Evolutionary conservation across 2,329 filamentous ascomycete species (phyloP).

Genomic region (Alternaria arborescens): DNA sequence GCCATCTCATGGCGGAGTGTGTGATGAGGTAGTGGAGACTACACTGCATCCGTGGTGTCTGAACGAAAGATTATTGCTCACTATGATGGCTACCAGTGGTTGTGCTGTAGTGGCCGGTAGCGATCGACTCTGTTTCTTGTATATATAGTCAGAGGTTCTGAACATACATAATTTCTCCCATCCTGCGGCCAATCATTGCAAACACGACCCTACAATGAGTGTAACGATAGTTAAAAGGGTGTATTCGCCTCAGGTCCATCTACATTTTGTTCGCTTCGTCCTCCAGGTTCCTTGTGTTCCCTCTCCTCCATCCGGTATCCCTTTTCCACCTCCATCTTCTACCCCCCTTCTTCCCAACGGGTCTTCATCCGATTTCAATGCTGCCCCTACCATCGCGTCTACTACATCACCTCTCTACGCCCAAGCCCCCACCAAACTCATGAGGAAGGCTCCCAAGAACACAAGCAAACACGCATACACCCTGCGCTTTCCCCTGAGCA

Average conservation of each 20-base stretch:
- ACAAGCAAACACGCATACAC: slow-evolving; percentile 71
- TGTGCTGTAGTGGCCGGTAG: neutral
- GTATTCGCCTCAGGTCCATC: neutral
- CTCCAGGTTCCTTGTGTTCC: neutral
- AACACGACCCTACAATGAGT: neutral
- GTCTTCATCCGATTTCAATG: neutral
- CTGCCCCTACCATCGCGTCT: neutral
- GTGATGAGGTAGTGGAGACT: neutral
- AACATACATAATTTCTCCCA: neutral
- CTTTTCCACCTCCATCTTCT: neutral
- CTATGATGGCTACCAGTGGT: neutral
- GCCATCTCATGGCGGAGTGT: slow-evolving; percentile 12
- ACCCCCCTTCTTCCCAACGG: neutral
- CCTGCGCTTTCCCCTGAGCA: slow-evolving; percentile 68
- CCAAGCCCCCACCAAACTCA: slow-evolving; percentile 78
- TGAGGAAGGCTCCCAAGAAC: slow-evolving; percentile 69
- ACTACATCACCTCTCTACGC: slow-evolving; percentile 55
- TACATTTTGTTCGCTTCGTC: neutral
- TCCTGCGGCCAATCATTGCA: neutral
- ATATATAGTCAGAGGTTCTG: neutral
- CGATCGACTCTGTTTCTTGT: neutral
- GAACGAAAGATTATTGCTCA: neutral
- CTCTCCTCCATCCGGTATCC: neutral
- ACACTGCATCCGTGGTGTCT: neutral
- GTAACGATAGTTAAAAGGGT: neutral